Base-by-base conservation (phyloP, 2,329 filamentous ascomycete genomes). In the Penicillium rolfsii region DNA sequence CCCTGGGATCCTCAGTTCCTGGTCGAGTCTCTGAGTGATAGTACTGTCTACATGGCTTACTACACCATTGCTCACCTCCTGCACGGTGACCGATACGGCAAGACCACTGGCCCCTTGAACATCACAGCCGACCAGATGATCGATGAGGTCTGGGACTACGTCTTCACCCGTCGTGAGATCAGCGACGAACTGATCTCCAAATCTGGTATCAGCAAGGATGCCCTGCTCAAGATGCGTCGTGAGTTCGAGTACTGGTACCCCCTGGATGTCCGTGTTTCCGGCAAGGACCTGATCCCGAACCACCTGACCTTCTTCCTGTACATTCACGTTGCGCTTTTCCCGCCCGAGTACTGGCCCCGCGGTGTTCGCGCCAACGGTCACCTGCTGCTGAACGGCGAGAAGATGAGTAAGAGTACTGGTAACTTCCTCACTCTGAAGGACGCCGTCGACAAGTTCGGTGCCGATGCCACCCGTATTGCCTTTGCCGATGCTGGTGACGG, bases 171-270 rank as follows among this genome's bases (percentile, higher is more conserved):
- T 59, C 86, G 87, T 19, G 88, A 92, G 52, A 77, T 89, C 58
- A 84, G 83, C 63, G 85, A 93, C 30, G 86, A 89, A 16, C 80
- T 91, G 40, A 76, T 89, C 53, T 74, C 80, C 64, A 81, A 85
- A 59, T 90, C 87, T 61, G 88, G 88, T 41, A 96, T 97, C 62
- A 83, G 87, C 62, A 87, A 89, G 77, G 86, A 89, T 62, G 86
- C 86, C 3, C 83, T 99, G 48, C 86, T 91, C 73, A 85, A 86
- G 43, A 90, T 99, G 90, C 86, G 93, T 62, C 86, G 93, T 72
- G 92, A 96, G 71, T 98, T 98, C 71, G 90, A 95, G 76, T 99
- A 97, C 84, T 98, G 92, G 83, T 99, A 98, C 77, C 95, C 95
- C 43, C 82, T 98, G 55, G 94, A 98, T 72, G 82, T 97, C 68